phyloP scores from a whole-genome alignment of 306 rosid species.

The Sicyos baderoa region DNA sequence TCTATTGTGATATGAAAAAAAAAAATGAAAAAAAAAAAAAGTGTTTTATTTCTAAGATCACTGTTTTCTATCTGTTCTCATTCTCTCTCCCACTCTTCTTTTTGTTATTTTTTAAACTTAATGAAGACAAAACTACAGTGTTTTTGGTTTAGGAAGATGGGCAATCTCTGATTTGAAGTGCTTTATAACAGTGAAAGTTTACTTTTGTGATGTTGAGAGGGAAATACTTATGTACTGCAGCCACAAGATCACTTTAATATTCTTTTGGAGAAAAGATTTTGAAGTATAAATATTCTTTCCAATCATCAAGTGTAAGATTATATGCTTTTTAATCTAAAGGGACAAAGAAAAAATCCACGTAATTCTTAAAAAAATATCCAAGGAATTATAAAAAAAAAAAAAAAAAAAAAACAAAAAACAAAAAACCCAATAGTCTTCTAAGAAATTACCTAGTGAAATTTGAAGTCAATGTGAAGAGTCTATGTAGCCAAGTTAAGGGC shows the following conservation, averaged over 20 bases:
- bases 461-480: neutral
- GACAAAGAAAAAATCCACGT: neutral
- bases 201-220: neutral
- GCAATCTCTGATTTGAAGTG: constrained; percentile 1
- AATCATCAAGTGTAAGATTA: constrained; percentile 7
- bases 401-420: no score
- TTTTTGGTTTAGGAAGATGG: neutral
- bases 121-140: neutral
- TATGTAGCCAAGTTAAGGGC: neutral
- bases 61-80: neutral
- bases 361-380: no score
- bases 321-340: neutral
- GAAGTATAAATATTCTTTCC: neutral
- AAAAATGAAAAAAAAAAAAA: neutral
- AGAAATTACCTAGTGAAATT: neutral
- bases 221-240: neutral
- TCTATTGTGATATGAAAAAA: constrained; percentile 2
- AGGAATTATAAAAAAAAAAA: no score
- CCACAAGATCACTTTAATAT: neutral
- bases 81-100: neutral
- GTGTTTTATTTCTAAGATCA: neutral
- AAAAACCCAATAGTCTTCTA: no score
- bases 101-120: neutral
- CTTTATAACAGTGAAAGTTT: neutral
- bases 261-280: neutral